Evolutionary conservation across 306 rosid genomes (phyloP), one percentile per base, ranked within the genome.

Genomic region (Prunus armeniaca): DNA sequence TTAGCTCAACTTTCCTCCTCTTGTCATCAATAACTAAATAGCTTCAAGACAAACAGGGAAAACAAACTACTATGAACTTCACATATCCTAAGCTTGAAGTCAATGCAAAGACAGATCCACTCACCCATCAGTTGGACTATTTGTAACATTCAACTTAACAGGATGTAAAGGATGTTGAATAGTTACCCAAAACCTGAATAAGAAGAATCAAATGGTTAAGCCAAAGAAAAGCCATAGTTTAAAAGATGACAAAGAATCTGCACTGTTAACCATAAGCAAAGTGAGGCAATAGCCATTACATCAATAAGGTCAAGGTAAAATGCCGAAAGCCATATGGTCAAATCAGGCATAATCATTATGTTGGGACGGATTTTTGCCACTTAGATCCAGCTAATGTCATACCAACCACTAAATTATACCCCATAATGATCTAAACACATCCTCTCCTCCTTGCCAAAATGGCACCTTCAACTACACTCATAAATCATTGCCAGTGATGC

Each of bases 81-180:
- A 18, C 20, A n/a, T 13, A 9, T 38, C 50, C 51, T 45, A 58
- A 30, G 65, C 65, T 8, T 18, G 7, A 76, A 2, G 25, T 2
- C 15, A 30, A 19, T 32, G 25, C 24, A 47, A 52, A 49, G 55
- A 12, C 17, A 43, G 9, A 76, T 51, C 50, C 63, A 78, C 98
- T 81, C 80, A 96, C 99, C 98, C 99, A 79, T 91, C 97, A 47
- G 90, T 81, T 52, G 97, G 90, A 72, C 72, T 69, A 80, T 64
- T 87, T 58, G 93, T 56, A 17, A 81, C 66, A 19, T 41, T 77
- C 82, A 93, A 84, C 93, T 91, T 96, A 81, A 88, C 91, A 1
- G 99, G 98, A 61, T 24, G 68, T 76, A 92, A 74, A 74, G 98
- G 96, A 77, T 88, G 97, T 1, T 71, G 79, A 65, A 89, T 75